These are phyloP conservation scores for Micractinium conductrix DNA, from an alignment of 139 green algal genomes.

Conservation along the genomic window DNA sequence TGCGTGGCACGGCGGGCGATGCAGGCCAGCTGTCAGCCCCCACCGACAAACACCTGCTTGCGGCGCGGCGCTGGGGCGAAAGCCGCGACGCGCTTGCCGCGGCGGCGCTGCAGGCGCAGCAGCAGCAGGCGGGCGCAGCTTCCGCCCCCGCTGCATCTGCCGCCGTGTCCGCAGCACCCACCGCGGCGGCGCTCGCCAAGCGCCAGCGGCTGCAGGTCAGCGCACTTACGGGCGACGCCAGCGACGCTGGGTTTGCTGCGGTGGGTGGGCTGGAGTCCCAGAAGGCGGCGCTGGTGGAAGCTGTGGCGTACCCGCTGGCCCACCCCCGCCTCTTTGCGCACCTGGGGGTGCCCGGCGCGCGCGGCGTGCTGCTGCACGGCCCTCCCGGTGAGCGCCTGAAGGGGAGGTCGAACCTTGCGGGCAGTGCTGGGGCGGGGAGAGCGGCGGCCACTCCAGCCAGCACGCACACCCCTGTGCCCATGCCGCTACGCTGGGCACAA, in stretches of 20 bases:
- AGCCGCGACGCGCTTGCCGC: conserved; percentile 34
- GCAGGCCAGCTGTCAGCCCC: not conserved
- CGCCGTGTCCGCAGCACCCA: not conserved
- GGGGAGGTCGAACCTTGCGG: not conserved
- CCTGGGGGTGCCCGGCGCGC: conserved; percentile 76
- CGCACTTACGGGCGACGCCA: conserved; percentile 13
- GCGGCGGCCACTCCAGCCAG: not conserved
- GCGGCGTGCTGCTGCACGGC: conserved; percentile 89
- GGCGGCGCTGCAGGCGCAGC: not conserved
- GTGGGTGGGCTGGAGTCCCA: conserved; percentile 82
- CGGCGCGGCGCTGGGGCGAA: conserved; percentile 45
- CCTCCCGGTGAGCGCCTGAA: conserved; percentile 60
- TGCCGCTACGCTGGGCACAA: too few species aligned
- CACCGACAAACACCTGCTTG: conserved; percentile 37
- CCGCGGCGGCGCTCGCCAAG: conserved; percentile 1
- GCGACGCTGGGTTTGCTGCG: conserved; percentile 66
- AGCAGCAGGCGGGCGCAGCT: not conserved
- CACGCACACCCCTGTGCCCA: not conserved
- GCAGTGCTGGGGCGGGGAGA: not conserved
- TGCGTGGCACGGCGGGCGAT: not conserved
- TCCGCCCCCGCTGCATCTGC: not conserved
- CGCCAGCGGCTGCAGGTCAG: not conserved
- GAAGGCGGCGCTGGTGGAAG: conserved; percentile 75
- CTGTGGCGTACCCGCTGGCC: conserved; percentile 82
- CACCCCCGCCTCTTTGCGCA: conserved; percentile 86